Percentiles rank a stretch among this genome's conserved stretches.
Conservation (phyloP, 1,284 basidiomycete genomes). For the Cryptococcus sp. region DNA sequence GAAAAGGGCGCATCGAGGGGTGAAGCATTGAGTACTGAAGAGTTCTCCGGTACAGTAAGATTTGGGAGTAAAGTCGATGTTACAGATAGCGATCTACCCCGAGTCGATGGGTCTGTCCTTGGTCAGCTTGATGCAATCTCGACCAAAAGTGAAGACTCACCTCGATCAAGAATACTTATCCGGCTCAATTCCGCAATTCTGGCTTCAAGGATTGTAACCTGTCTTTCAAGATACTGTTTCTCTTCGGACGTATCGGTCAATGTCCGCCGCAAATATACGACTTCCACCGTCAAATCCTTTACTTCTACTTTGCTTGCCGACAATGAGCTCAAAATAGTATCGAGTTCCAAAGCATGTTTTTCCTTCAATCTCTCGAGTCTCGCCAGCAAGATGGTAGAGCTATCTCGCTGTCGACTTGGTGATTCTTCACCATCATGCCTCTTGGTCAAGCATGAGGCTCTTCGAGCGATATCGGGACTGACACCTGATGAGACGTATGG, state of each 20-base stretch:
- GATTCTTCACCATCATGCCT: background rate
- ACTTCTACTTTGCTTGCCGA: constrained; percentile 47
- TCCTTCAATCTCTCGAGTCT: constrained; percentile 7
- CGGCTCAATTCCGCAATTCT: background rate
- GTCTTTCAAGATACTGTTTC: constrained; percentile 50
- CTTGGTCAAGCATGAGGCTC: constrained; percentile 3
- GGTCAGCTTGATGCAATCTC: background rate
- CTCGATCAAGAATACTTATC: background rate
- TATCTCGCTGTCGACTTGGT: background rate
- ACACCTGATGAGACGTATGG: constrained; percentile 10
- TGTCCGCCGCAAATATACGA: constrained; percentile 58
- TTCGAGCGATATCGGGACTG: constrained; percentile 12
- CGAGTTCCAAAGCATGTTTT: constrained; percentile 27
- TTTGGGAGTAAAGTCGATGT: background rate
- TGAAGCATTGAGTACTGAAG: background rate
- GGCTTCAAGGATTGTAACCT: constrained; percentile 16
- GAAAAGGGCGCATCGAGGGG: background rate
- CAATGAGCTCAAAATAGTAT: constrained; percentile 45
- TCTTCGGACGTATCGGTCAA: constrained; percentile 54
- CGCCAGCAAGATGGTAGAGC: background rate
- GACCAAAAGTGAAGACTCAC: background rate
- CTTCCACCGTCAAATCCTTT: constrained; percentile 56
- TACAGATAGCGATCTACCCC: background rate
- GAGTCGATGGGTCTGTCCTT: background rate
- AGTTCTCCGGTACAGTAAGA: background rate